phyloP scores from a whole-genome alignment of 805 yeast species.

The Wickerhamiella slavikovae region DNA sequence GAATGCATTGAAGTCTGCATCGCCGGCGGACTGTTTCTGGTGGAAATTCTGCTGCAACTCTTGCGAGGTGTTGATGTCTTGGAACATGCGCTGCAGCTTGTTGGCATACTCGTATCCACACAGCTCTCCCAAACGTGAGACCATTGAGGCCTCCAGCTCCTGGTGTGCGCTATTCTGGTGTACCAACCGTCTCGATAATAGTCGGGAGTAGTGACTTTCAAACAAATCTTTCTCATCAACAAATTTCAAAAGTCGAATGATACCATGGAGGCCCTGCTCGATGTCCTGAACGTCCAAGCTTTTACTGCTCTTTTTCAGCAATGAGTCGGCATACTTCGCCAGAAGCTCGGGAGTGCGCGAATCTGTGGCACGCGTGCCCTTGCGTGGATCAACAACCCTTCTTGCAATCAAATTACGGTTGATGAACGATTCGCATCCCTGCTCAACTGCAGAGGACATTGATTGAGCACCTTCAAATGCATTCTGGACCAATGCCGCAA shows the following conservation, averaged over 20 bases:
- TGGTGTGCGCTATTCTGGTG: conserved; percentile 71
- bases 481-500: conserved; percentile 36
- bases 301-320: conserved; percentile 57
- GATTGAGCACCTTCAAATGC: conserved; percentile 59
- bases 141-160: conserved; percentile 64
- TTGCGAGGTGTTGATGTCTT: conserved; percentile 70
- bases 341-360: conserved; percentile 85
- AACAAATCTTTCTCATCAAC: conserved; percentile 89
- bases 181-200: conserved; percentile 74
- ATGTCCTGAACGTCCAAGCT: conserved; percentile 47
- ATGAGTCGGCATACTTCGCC: conserved; percentile 72
- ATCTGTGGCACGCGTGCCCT: conserved; percentile 8
- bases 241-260: conserved; percentile 71
- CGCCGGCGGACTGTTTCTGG: conserved; percentile 22
- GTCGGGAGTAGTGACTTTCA: conserved; percentile 78
- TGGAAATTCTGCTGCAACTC: conserved; percentile 45
- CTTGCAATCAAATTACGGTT: conserved; percentile 62
- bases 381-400: conserved; percentile 19
- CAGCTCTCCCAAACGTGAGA: conserved; percentile 69
- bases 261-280: conserved; percentile 50
- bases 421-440: conserved; percentile 69
- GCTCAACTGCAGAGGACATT: conserved; percentile 72
- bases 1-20: conserved; percentile 44
- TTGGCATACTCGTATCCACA: conserved; percentile 85
- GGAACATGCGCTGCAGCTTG: conserved; percentile 88